phyloP scores from a whole-genome alignment of 164 flowering plant genomes.

The Kingdonia uniflora region DNA sequence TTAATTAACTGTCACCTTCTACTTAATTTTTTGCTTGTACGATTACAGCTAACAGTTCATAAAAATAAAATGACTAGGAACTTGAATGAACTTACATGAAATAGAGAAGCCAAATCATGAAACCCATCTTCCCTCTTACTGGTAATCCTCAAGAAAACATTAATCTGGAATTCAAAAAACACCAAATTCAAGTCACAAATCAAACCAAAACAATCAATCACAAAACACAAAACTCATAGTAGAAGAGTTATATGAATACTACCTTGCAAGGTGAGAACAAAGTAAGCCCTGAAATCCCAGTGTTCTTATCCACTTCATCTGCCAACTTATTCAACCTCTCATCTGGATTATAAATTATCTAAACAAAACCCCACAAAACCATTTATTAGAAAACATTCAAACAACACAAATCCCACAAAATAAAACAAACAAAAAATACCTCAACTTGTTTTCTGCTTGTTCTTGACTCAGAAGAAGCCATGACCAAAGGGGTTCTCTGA shows the following conservation, averaged over 20 bases:
- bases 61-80: not conserved
- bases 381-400: not conserved
- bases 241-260: not conserved
- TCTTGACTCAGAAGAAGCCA: slow-evolving; percentile 30
- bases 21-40: no score
- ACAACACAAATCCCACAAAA: not conserved
- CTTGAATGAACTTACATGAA: slow-evolving; percentile 56
- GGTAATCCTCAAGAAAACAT: slow-evolving; percentile 85
- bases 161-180: slow-evolving; percentile 41
- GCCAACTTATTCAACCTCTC: slow-evolving; percentile 61
- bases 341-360: slow-evolving; percentile 74
- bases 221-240: not conserved
- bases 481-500: slow-evolving; percentile 26
- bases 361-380: slow-evolving; percentile 12
- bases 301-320: slow-evolving; percentile 67
- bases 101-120: slow-evolving; percentile 97
- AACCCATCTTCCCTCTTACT: slow-evolving; percentile 88
- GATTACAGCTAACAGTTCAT: no score
- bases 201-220: not conserved
- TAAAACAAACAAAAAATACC: slow-evolving; percentile 22
- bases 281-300: slow-evolving; percentile 73
- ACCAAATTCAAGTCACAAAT: not conserved
- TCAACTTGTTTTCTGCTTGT: slow-evolving; percentile 42
- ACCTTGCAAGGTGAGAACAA: slow-evolving; percentile 97
- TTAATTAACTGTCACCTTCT: no score